A percentile compares a stretch with the other conserved stretches of the same genome.
phyloP scores from a whole-genome alignment of 1,284 basidiomycete genomes.

The Coriolopsis trogii region DNA sequence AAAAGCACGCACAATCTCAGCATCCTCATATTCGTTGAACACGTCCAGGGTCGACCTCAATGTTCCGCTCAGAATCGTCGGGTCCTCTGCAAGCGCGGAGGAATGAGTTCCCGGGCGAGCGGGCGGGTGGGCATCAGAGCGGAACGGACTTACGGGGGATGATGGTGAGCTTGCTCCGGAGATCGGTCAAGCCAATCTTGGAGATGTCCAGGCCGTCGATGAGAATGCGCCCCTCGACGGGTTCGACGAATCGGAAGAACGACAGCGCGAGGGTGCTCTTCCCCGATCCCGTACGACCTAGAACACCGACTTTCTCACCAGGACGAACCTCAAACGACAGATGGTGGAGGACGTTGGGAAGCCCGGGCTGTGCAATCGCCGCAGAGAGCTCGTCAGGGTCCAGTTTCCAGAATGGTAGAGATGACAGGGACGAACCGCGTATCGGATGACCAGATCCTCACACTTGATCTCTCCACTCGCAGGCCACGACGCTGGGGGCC shows the following conservation, averaged over 20 bases:
- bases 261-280: slow-evolving; percentile 91
- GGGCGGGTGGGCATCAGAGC: slow-evolving; percentile 2
- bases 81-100: slow-evolving; percentile 56
- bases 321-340: slow-evolving; percentile 79
- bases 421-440: slow-evolving; percentile 65
- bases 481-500: slow-evolving; percentile 87
- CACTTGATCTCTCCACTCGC: slow-evolving; percentile 75
- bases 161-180: slow-evolving; percentile 86
- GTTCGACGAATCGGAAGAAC: slow-evolving; percentile 96
- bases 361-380: slow-evolving; percentile 56
- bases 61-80: slow-evolving; percentile 86
- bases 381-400: slow-evolving; percentile 15
- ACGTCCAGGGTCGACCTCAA: slow-evolving; percentile 86
- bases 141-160: slow-evolving; percentile 74
- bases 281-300: slow-evolving; percentile 89
- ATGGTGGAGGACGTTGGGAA: slow-evolving; percentile 86
- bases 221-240: slow-evolving; percentile 78
- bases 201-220: slow-evolving; percentile 91
- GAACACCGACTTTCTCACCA: slow-evolving; percentile 86
- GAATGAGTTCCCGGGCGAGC: slow-evolving; percentile 24
- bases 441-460: slow-evolving; percentile 83
- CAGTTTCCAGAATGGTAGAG: slow-evolving; percentile 15
- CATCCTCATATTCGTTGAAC: slow-evolving; percentile 86
- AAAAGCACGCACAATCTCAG: slow-evolving; percentile 63
- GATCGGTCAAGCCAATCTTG: slow-evolving; percentile 84